Conservation (phyloP, 2,329 filamentous ascomycete genomes). For the Xylaria sp. region DNA sequence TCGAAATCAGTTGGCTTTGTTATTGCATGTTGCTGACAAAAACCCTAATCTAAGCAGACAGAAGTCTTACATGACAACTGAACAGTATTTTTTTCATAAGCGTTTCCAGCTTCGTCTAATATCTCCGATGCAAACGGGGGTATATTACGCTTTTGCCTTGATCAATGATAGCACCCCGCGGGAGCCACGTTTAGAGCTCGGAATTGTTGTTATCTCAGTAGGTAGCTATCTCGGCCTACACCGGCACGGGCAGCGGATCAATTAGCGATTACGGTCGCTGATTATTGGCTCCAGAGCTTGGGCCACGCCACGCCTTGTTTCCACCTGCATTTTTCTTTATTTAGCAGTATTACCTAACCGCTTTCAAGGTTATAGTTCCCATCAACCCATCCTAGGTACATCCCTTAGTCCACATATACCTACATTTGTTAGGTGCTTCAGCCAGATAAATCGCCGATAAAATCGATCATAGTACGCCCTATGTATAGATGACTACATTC, state of each 20-base stretch:
- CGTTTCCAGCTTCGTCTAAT: background rate
- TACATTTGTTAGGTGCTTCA: no score
- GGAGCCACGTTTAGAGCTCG: background rate
- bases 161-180: background rate
- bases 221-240: background rate
- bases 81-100: background rate
- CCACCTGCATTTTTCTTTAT: background rate
- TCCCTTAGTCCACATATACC: background rate
- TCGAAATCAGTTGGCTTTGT: background rate
- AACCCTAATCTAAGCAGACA: background rate
- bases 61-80: background rate
- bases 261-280: background rate
- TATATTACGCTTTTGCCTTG: background rate
- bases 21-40: constrained; percentile 4
- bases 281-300: constrained; percentile 6
- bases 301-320: constrained; percentile 14
- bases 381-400: background rate
- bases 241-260: background rate
- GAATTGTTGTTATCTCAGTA: background rate
- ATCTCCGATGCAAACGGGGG: background rate
- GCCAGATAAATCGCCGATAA: no score
- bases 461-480: no score
- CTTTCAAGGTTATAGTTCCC: background rate
- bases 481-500: background rate
- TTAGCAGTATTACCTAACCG: background rate